These are phyloP conservation scores for Takakia lepidozioides DNA, from an alignment of 225 moss, liverwort and hornwort species.

Conservation along the genomic window DNA sequence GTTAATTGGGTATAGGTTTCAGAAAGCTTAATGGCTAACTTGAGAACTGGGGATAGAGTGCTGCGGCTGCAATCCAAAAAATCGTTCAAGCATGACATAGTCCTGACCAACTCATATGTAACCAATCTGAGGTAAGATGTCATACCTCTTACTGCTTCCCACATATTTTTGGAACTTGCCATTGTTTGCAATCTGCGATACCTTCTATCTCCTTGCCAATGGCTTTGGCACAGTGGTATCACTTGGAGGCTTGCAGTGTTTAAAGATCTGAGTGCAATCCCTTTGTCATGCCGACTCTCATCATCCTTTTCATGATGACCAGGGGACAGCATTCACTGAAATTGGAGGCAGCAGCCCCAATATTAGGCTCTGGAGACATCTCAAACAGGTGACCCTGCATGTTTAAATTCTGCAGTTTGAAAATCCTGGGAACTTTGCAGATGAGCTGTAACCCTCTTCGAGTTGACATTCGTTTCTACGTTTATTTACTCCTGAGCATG, in stretches of 20 bases:
- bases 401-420: not conserved
- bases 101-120: constrained; percentile 39
- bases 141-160: too few relatives aligned
- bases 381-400: constrained; percentile 53
- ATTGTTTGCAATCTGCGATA: too few relatives aligned
- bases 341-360: constrained; percentile 44
- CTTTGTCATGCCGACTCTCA: too few relatives aligned
- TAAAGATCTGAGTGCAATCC: too few relatives aligned
- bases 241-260: not conserved
- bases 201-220: too few relatives aligned
- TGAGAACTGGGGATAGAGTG: constrained; percentile 56
- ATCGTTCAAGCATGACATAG: constrained; percentile 19
- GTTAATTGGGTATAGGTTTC: constrained; percentile 49
- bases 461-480: too few relatives aligned
- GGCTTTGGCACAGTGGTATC: not conserved
- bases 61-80: constrained; percentile 49
- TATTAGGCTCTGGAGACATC: constrained; percentile 44
- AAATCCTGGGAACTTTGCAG: not conserved
- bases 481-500: too few relatives aligned
- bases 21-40: constrained; percentile 56
- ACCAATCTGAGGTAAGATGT: constrained; percentile 59
- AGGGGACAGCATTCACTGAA: constrained; percentile 57
- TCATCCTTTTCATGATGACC: constrained; percentile 2
- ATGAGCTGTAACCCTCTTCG: too few relatives aligned
- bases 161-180: too few relatives aligned